Evolutionary conservation across 176 grass and related monocot species (phyloP).

Genomic region (Alopecurus myosuroides): DNA sequence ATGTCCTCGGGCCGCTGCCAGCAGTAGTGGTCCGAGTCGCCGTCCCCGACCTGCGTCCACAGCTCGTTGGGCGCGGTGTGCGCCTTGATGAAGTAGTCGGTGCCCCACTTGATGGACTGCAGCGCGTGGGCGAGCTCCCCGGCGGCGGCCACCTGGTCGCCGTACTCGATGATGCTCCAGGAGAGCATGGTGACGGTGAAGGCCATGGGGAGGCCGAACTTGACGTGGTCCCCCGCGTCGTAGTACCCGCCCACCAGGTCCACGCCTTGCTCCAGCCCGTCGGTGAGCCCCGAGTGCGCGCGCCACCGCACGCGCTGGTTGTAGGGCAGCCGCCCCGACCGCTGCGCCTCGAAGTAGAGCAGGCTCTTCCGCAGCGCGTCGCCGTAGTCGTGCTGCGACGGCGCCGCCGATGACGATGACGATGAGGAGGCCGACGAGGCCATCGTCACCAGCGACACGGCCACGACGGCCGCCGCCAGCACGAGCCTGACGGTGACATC

Average conservation of each 20-base stretch:
- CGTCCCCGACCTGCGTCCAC: slow-evolving; percentile 89
- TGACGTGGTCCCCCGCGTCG: slow-evolving; percentile 85
- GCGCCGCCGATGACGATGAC: neutral
- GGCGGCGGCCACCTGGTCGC: slow-evolving; percentile 30
- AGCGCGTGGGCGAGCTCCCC: slow-evolving; percentile 57
- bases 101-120: slow-evolving; percentile 84
- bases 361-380: slow-evolving; percentile 83
- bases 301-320: slow-evolving; percentile 84
- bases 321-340: slow-evolving; percentile 86
- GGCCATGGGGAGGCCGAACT: slow-evolving; percentile 86
- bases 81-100: slow-evolving; percentile 87
- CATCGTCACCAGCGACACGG: slow-evolving; percentile 7
- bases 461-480: neutral
- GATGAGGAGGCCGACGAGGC: neutral
- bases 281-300: slow-evolving; percentile 78
- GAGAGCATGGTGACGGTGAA: slow-evolving; percentile 91
- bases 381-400: slow-evolving; percentile 52
- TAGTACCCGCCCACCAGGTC: slow-evolving; percentile 85
- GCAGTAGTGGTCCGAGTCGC: slow-evolving; percentile 92
- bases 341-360: slow-evolving; percentile 96
- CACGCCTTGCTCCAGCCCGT: slow-evolving; percentile 90
- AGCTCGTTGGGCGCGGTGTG: slow-evolving; percentile 60
- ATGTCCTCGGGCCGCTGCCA: slow-evolving; percentile 96
- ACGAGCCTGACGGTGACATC: slow-evolving; percentile 34
- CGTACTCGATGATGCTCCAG: slow-evolving; percentile 76